Evolutionary conservation across 2,329 filamentous ascomycete species (phyloP), one percentile per base, ranked within the genome.

Genomic region (Chaetothyriales sp.): DNA sequence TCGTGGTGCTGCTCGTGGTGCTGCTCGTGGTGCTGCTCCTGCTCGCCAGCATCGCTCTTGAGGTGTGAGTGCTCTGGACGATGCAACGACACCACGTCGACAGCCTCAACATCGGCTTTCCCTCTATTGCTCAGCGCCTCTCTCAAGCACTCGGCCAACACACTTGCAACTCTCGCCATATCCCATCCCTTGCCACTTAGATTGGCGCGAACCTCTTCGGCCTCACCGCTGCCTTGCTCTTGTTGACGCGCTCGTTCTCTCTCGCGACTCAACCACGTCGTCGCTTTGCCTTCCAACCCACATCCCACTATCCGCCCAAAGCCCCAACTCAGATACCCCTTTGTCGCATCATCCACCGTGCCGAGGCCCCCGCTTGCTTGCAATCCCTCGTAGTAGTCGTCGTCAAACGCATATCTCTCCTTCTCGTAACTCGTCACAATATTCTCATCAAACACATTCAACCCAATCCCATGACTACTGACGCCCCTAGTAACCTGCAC

Each of bases 401-500:
- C 45, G 13, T 18, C 20, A 40, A 44, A 15, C 44, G 37, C 25
- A 33, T 25, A n/a, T 9, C 19, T 50, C 58, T 86, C 78, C 51
- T 83, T 80, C 58, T 72, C n/a, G 88, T 69, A 5, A n/a, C 22
- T 25, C 22, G 22, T 19, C 43, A 52, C 18, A 54, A 73, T 94
- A 87, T 65, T 64, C 56, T 72, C 66, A 46, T 70, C 62, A 1
- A 68, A 70, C 4, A 73, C 66, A 60, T 73, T 73, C 50, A 95
- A 65, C 2, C 86, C 89, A 33, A 94, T 75, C 5, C 92, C 92
- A 66, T 94, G 85, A 55, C 83, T 86, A 20, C 83, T 89, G 40
- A 97, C 77, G 67, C 94, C 82, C 46, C 90, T 74, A 13, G 89
- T 74, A 56, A 95, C 77, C 70, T 97, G 89, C n/a, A 98, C 87